These are phyloP conservation scores for Tylopilus subfusipes DNA, from an alignment of 768 basidiomycete genomes.

Conservation along the genomic window DNA sequence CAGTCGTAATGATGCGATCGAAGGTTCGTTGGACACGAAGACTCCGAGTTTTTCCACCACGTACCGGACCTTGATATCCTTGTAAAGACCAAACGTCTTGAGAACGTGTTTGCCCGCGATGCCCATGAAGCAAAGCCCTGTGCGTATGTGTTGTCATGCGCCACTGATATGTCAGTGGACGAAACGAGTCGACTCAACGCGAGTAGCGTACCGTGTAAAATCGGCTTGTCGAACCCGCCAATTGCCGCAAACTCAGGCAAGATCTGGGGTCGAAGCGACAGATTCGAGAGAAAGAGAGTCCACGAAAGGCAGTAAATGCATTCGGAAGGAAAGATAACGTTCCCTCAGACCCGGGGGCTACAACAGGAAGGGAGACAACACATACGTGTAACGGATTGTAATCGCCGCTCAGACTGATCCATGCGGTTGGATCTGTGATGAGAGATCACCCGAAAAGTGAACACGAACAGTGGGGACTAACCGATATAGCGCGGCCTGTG, in stretches of 20 bases:
- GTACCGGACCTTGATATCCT: conserved; percentile 93
- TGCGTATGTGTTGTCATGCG: not conserved
- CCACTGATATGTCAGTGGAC: not conserved
- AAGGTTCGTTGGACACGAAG: not conserved
- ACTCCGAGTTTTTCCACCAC: conserved; percentile 17
- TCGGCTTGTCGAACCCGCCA: conserved; percentile 92
- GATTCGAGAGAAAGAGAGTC: not conserved
- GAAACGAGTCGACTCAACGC: not conserved
- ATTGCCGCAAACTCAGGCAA: conserved; percentile 91
- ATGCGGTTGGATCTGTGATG: not conserved
- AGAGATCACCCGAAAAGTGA: conserved; percentile 1
- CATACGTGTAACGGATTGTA: conserved; percentile 84
- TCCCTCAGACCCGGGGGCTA: conserved; percentile 2
- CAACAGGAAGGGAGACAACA: not conserved
- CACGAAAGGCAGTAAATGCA: not conserved
- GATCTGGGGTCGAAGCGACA: conserved; percentile 47
- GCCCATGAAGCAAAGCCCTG: conserved; percentile 87
- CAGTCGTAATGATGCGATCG: not conserved
- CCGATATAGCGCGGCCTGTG: conserved; percentile 93
- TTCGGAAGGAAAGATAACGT: not conserved
- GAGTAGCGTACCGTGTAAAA: conserved; percentile 55
- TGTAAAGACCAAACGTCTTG: conserved; percentile 79
- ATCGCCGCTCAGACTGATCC: conserved; percentile 79
- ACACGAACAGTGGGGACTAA: conserved; percentile 30
- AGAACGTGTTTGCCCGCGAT: conserved; percentile 90